Conservation (phyloP, 345 rosid genomes). For the Sapria himalayana region DNA sequence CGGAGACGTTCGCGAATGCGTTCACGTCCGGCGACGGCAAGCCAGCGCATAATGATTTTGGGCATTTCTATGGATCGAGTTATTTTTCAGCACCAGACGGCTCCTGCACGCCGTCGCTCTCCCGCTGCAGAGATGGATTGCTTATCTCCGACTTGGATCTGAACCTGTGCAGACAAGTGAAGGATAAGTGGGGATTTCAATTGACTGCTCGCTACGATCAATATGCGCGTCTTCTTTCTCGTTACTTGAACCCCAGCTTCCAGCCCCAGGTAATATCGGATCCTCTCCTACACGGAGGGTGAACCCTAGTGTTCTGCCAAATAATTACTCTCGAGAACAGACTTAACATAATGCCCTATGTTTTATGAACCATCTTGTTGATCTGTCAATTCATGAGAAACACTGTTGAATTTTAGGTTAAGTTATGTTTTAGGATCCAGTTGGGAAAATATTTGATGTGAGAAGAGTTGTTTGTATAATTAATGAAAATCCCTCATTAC, state of each 20-base stretch:
- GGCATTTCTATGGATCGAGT: conserved; percentile 88
- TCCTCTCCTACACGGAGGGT: conserved; percentile 52
- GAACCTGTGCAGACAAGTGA: conserved; percentile 74
- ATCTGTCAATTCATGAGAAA: no score
- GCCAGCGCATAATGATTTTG: conserved; percentile 66
- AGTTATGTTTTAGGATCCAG: no score
- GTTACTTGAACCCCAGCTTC: conserved; percentile 48
- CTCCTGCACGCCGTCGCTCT: conserved; percentile 72
- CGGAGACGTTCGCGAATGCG: conserved; percentile 70
- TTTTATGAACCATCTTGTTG: no score
- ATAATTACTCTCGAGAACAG: no score
- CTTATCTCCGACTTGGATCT: conserved; percentile 77
- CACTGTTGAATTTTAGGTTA: no score
- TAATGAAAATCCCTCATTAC: no score
- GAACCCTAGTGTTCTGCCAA: no score
- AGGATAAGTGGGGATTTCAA: conserved; percentile 89
- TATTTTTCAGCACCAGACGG: conserved; percentile 90
- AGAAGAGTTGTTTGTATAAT: no score
- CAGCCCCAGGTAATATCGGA: conserved; percentile 61
- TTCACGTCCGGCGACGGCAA: conserved; percentile 90
- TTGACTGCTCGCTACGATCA: conserved; percentile 73
- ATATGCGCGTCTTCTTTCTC: conserved; percentile 35
- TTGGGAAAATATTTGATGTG: no score
- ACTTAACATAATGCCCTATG: no score
- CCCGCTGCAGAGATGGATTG: conserved; percentile 60